A percentile compares a stretch with the other conserved stretches of the same genome.
phyloP scores from a whole-genome alignment of 1,284 basidiomycete genomes.

The Trichosporon sp. region DNA sequence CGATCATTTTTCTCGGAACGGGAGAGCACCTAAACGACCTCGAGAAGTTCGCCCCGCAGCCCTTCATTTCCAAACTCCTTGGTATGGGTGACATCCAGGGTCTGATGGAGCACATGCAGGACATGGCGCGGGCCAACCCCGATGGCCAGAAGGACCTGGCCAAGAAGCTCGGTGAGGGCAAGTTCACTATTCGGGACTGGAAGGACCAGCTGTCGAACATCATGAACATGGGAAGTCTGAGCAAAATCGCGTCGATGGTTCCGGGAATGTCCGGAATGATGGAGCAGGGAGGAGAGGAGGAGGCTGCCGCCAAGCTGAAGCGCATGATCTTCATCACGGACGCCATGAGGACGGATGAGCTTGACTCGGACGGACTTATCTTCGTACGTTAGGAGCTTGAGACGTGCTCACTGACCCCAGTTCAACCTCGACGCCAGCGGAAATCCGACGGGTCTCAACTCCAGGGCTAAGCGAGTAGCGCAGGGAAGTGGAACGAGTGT shows the following conservation, averaged over 20 bases:
- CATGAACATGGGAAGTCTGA: conserved; percentile 98
- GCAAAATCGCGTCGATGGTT: conserved; percentile 99
- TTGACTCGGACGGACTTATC: conserved; percentile 91
- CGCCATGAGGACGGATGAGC: conserved; percentile 89
- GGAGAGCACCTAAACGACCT: conserved; percentile 96
- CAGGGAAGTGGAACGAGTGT: conserved; percentile 94
- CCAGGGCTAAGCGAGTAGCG: conserved; percentile 85
- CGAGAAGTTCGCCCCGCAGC: conserved; percentile 91
- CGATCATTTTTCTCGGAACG: conserved; percentile 97
- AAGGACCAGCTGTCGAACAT: conserved; percentile 95
- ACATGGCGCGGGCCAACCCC: conserved; percentile 85
- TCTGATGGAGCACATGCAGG: conserved; percentile 97
- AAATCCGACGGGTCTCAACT: conserved; percentile 77
- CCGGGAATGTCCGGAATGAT: conserved; percentile 91
- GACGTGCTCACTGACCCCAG: conserved; percentile 29
- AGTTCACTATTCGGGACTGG: conserved; percentile 96
- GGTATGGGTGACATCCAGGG: conserved; percentile 96
- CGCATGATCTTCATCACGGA: conserved; percentile 99
- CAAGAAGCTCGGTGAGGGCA: conserved; percentile 96
- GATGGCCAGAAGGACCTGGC: conserved; percentile 98
- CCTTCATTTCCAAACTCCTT: conserved; percentile 95
- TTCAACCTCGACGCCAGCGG: conserved; percentile 75
- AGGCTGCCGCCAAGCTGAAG: conserved; percentile 82
- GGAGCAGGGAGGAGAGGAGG: conserved; percentile 88
- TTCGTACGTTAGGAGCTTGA: conserved; percentile 64